A percentile compares a stretch with the other conserved stretches of the same genome.
phyloP scores from a whole-genome alignment of 2,329 filamentous ascomycete species.

The Conoideocrella luteorostrata region DNA sequence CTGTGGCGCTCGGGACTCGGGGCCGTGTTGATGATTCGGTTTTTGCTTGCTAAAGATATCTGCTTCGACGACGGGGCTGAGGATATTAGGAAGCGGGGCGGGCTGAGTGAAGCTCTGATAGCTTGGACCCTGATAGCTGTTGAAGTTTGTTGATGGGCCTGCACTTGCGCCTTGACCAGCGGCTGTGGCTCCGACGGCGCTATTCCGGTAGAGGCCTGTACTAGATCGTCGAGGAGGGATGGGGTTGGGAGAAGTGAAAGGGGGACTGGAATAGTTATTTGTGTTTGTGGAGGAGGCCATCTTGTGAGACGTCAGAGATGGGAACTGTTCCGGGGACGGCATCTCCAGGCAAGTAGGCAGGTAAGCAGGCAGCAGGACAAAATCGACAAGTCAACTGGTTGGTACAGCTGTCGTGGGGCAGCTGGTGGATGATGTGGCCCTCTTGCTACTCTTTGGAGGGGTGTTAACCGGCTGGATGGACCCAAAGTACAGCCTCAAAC shows the following conservation, averaged over 20 bases:
- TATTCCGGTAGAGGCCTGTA: conserved; percentile 17
- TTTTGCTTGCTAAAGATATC: conserved; percentile 48
- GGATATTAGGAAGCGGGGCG: conserved; percentile 24
- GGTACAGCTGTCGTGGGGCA: no score
- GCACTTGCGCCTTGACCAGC: not conserved
- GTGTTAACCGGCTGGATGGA: no score
- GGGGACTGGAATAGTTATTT: conserved; percentile 7
- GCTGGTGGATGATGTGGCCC: no score
- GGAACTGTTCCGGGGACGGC: conserved; percentile 1
- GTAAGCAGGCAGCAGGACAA: not conserved
- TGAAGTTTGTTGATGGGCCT: not conserved
- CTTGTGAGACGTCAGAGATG: conserved; percentile 13
- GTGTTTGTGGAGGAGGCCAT: conserved; percentile 20
- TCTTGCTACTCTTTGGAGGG: no score
- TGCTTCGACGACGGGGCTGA: conserved; percentile 50
- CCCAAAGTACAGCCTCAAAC: no score
- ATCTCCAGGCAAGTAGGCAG: not conserved
- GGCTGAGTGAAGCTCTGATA: conserved; percentile 11
- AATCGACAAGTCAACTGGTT: no score
- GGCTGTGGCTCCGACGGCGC: conserved; percentile 1
- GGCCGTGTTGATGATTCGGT: conserved; percentile 4
- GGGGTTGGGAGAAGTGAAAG: conserved; percentile 5
- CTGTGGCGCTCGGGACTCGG: not conserved
- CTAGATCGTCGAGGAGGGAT: conserved; percentile 70
- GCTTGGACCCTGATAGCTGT: not conserved